phyloP scores from a whole-genome alignment of 2,329 filamentous ascomycete species.

The Emergomyces orientalis region DNA sequence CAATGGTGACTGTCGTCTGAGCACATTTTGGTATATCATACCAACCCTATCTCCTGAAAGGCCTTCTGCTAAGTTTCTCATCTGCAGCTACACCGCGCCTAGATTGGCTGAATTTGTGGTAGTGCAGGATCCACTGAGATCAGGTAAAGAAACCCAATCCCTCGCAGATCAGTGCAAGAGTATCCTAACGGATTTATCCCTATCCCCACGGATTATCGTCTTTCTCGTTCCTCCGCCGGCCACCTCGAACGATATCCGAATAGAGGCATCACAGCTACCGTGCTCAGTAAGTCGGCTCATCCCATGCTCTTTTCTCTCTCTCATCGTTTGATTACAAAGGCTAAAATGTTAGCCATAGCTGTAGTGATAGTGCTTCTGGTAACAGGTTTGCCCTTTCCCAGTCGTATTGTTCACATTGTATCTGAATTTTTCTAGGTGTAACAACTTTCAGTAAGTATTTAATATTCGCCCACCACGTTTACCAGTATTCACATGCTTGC shows the following conservation, averaged over 20 bases:
- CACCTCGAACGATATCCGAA: neutral
- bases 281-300: neutral
- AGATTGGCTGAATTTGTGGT: neutral
- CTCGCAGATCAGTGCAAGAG: neutral
- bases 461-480: neutral
- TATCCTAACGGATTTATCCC: neutral
- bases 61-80: neutral
- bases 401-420: neutral
- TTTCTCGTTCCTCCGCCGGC: neutral
- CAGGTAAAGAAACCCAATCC: neutral
- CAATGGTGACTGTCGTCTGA: neutral
- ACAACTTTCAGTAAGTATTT: neutral
- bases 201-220: neutral
- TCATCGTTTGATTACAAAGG: neutral
- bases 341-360: neutral
- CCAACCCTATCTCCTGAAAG: neutral
- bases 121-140: neutral
- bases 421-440: neutral
- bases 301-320: neutral
- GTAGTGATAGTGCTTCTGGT: neutral
- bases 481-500: neutral
- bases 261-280: neutral
- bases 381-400: neutral
- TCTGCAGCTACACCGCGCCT: neutral
- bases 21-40: neutral